These are phyloP conservation scores for Mortierella polycephala DNA, from an alignment of 371 early-diverging fungal genomes.

Conservation along the genomic window DNA sequence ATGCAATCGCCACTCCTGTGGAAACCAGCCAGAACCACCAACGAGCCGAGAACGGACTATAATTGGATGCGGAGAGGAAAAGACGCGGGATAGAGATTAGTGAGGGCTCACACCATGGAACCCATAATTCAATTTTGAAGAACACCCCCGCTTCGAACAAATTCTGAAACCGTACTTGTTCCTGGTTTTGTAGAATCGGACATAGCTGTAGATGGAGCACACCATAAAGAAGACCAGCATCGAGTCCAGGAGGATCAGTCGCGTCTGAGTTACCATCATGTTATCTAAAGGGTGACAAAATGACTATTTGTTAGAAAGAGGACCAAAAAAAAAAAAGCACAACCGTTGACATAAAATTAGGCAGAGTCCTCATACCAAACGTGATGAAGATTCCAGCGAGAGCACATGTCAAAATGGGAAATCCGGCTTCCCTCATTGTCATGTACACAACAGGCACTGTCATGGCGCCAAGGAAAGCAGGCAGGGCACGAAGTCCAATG, in stretches of 20 bases:
- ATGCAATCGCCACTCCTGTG: conserved; percentile 78
- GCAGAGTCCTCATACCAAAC: conserved; percentile 70
- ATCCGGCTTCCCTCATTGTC: conserved; percentile 89
- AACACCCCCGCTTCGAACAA: no score
- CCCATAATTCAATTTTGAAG: no score
- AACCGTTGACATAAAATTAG: neutral
- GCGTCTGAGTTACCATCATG: conserved; percentile 89
- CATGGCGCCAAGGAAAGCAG: conserved; percentile 85
- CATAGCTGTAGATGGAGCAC: conserved; percentile 83
- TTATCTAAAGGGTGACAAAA: conserved; percentile 69
- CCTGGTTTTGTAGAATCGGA: conserved; percentile 86
- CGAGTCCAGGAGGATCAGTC: conserved; percentile 93
- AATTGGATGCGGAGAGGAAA: conserved; percentile 23
- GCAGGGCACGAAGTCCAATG: conserved; percentile 81
- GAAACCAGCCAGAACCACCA: conserved; percentile 87
- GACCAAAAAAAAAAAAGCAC: neutral
- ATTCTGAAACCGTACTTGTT: conserved; percentile 58
- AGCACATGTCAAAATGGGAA: conserved; percentile 79
- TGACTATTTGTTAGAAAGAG: neutral
- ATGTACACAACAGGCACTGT: conserved; percentile 83
- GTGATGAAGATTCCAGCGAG: conserved; percentile 83
- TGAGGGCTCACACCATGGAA: conserved; percentile 9
- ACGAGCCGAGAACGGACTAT: conserved; percentile 61
- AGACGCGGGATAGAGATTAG: neutral
- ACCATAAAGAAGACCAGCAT: conserved; percentile 92